Base-by-base conservation (phyloP, 1,139 yeast genomes). In the Yamadazyma siamensis region DNA sequence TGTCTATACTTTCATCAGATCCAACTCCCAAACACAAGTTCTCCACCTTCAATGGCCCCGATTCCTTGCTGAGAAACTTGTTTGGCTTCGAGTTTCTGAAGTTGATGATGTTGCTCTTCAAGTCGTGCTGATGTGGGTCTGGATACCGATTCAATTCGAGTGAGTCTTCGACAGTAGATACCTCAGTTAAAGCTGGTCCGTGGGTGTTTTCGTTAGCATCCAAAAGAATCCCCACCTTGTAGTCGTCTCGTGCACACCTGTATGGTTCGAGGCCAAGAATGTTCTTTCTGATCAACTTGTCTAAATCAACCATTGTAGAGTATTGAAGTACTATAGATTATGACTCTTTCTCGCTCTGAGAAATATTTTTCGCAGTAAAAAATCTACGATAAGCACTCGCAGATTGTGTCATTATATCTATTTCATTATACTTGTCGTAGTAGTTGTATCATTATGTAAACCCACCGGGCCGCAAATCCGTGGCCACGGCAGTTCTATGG, bases 141-240 rank as follows among this genome's bases (percentile, higher is more conserved):
- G 98, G 98, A 54, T 91, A 91, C 49, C 98, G 70, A 62, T 91
- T 81, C 47, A 91, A 73, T 31, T 79, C 80, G 42, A 75, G 54
- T 1, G 39, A 35, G 25, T 37, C 35, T 34, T 65, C 72, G 8
- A 43, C 43, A 4, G 38, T 34, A 2, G 59, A 44, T 10, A 57
- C 27, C 6, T 41, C 21, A 1, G 53, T 32, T 13, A 87, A 59
- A 0, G 95, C 78, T 2, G 96, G 94, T 0, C 98, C 98, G 52
- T 82, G 84, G 6, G 98, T 83, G 52, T 91, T 91, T 59, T 91
- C 98, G 52, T 94, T 91, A 33, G 98, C 98, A 58, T 91, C 98
- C 29, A 91, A 67, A 22, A 94, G 66, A 23, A 91, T 69, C 11
- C 97, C 98, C 19, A 73, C 87, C 39, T 77, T 82, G 62, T 79